phyloP scores from a whole-genome alignment of 2,329 filamentous ascomycete species.

The Scedosporium boydii region DNA sequence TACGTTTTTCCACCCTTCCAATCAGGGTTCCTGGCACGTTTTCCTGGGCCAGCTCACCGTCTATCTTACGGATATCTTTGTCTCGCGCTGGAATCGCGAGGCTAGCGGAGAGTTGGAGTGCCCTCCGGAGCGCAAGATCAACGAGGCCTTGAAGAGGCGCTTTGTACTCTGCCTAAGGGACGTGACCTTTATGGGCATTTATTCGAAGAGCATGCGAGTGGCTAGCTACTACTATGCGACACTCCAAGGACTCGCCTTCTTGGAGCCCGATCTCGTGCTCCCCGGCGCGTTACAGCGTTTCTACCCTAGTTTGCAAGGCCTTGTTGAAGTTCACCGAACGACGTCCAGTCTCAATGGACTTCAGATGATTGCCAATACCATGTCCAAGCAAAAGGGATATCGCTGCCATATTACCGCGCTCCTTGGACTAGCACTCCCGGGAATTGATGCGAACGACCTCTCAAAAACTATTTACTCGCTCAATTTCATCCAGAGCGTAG shows the following conservation, averaged over 20 bases:
- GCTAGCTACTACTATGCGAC: slow-evolving; percentile 88
- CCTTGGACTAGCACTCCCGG: slow-evolving; percentile 83
- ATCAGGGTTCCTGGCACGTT: slow-evolving; percentile 85
- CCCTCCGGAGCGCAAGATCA: slow-evolving; percentile 70
- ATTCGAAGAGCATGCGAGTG: slow-evolving; percentile 86
- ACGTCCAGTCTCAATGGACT: slow-evolving; percentile 87
- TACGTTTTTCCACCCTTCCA: slow-evolving; percentile 98
- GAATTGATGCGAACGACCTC: slow-evolving; percentile 94
- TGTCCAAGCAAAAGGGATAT: slow-evolving; percentile 91
- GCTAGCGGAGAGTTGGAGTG: slow-evolving; percentile 85
- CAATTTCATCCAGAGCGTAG: slow-evolving; percentile 90
- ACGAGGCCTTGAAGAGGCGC: slow-evolving; percentile 68
- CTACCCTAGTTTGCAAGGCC: slow-evolving; percentile 90
- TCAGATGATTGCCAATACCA: slow-evolving; percentile 83
- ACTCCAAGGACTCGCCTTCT: slow-evolving; percentile 77
- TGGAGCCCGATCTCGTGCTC: slow-evolving; percentile 85
- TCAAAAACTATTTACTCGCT: slow-evolving; percentile 94
- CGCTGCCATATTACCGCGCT: slow-evolving; percentile 91
- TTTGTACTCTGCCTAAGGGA: slow-evolving; percentile 87
- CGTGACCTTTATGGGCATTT: slow-evolving; percentile 96
- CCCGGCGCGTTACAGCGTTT: slow-evolving; percentile 92
- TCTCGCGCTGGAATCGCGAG: slow-evolving; percentile 95
- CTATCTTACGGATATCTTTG: slow-evolving; percentile 90
- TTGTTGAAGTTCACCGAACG: slow-evolving; percentile 94
- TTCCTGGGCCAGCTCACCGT: slow-evolving; percentile 84